A percentile compares a stretch with the other conserved stretches of the same genome.
phyloP scores from a whole-genome alignment of 2,329 filamentous ascomycete genomes.

The Claviceps spartinae region DNA sequence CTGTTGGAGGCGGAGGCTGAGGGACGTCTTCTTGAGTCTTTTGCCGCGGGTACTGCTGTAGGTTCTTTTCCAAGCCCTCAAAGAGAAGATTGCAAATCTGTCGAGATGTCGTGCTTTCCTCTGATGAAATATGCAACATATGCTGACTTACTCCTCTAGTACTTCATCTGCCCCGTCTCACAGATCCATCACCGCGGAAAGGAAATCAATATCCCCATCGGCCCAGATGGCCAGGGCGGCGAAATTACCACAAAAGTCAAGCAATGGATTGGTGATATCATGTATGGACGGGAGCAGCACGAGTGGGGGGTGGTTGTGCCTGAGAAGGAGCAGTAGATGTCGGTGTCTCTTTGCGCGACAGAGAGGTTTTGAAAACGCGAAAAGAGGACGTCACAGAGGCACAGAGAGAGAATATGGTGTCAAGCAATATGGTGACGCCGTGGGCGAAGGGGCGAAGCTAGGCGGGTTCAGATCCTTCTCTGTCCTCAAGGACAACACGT shows the following conservation, averaged over 20 bases:
- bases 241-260: slow-evolving; percentile 50
- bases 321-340: slow-evolving; percentile 35
- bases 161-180: slow-evolving; percentile 56
- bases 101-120: too few species aligned
- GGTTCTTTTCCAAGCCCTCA: slow-evolving; percentile 21
- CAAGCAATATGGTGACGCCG: too few species aligned
- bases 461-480: too few species aligned
- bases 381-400: background rate
- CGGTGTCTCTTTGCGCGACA: too few species aligned
- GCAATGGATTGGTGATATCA: slow-evolving; percentile 55
- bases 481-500: too few species aligned
- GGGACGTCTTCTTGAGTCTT: slow-evolving; percentile 69
- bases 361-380: background rate
- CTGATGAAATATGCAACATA: too few species aligned
- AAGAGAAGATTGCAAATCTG: too few species aligned
- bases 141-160: slow-evolving; percentile 27
- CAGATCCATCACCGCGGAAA: slow-evolving; percentile 53
- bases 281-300: slow-evolving; percentile 58
- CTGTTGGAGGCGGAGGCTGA: slow-evolving; percentile 58
- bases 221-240: slow-evolving; percentile 33
- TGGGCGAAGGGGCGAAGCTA: too few species aligned
- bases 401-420: background rate
- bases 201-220: slow-evolving; percentile 50
- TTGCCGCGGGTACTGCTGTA: slow-evolving; percentile 76
- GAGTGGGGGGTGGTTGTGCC: slow-evolving; percentile 56